A percentile compares a stretch with the other conserved stretches of the same genome.
phyloP scores from a whole-genome alignment of 768 basidiomycete species.

The Tylopilus cervinicoccineus region DNA sequence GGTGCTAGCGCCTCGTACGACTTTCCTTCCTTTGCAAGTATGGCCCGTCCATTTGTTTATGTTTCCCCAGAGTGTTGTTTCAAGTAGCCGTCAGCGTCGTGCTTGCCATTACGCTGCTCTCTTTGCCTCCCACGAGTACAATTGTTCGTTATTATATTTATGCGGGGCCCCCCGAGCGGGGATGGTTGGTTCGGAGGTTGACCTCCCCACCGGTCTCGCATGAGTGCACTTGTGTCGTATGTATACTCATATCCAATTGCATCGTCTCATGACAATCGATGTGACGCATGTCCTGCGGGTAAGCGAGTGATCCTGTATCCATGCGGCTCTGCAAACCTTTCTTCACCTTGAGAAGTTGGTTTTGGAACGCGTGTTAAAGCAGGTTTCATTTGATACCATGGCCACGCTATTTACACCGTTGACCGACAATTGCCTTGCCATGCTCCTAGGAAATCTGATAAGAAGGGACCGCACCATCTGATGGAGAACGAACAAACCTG shows the following conservation, averaged over 20 bases:
- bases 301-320: not conserved
- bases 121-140: conserved; percentile 14
- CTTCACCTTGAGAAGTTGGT: no score
- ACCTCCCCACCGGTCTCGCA: conserved; percentile 20
- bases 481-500: conserved; percentile 48
- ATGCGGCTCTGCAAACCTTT: not conserved
- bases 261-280: conserved; percentile 4
- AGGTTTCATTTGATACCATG: conserved; percentile 1
- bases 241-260: conserved; percentile 12
- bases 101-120: conserved; percentile 25
- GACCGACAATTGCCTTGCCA: conserved; percentile 76
- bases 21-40: conserved; percentile 25
- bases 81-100: conserved; percentile 22
- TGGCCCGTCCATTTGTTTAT: conserved; percentile 19
- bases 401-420: conserved; percentile 69
- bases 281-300: not conserved
- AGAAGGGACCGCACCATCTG: conserved; percentile 1
- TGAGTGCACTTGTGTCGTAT: conserved; percentile 10
- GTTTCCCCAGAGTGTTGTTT: conserved; percentile 25
- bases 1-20: conserved; percentile 24
- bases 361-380: not conserved
- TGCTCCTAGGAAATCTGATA: conserved; percentile 53
- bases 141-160: conserved; percentile 21
- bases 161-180: conserved; percentile 6
- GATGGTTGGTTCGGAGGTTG: conserved; percentile 33